Evolutionary conservation across 495 filamentous ascomycete genomes (phyloP), one percentile per base, ranked within the genome.

Genomic region (Talaromyces adpressus): DNA sequence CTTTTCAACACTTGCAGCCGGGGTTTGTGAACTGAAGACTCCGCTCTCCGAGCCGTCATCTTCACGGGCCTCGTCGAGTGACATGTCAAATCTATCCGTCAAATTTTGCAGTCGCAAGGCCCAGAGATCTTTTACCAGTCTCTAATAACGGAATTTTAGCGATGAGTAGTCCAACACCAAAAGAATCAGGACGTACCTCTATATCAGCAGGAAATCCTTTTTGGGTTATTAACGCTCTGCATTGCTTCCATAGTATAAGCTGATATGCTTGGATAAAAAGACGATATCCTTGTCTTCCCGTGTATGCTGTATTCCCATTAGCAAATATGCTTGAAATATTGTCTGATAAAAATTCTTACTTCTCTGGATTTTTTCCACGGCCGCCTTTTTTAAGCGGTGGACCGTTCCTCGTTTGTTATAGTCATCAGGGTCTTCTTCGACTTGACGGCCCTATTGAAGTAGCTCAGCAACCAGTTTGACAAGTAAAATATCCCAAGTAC

Each of bases 231-330:
- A 92, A 72, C 66, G 80, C 86, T 69, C 84, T 71, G 57, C 84
- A 81, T 78, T 93, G 90, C 71, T 91, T 89, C 77, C 87, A 84
- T 1, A 93, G 75, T 30, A 98, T 84, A n/a, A 97, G 75, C 73
- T 98, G 94, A 60, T 91, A 85, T 67, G 83, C 87, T 71, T 93
- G 87, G 41, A 98, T 76, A 73, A 87, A 96, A n/a, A 96, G 81
- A 64, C 89, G 84, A 61, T 83, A 81, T 27, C 88, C 93, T 49
- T 84, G 76, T 56, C 79, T 78, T 59, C 91, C 92, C 8, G 75
- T 71, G 59, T 86, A 79, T 58, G 80, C 80, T 84, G 62, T 9
- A 57, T 4, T 54, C 11, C 53, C 54, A 57, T 54, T 23, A 67
- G 63, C 60, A n/a, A 67, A 41, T 27, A 0, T 16, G 39, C 9